Evolutionary conservation across 495 filamentous ascomycete genomes (phyloP).

Genomic region (Letharia lupina): DNA sequence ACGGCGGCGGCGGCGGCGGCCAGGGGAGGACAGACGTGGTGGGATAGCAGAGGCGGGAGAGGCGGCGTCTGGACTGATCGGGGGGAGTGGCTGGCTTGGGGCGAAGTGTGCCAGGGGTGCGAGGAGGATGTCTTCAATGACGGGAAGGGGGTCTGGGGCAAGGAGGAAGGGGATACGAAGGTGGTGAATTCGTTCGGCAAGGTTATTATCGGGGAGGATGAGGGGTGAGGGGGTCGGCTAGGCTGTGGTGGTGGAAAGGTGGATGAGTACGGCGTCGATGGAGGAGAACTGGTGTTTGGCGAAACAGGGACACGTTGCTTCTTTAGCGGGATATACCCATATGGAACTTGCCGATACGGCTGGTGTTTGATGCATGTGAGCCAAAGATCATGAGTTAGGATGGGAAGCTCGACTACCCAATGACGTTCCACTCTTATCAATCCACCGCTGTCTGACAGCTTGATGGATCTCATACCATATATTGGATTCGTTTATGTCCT

Average conservation of each 20-base stretch:
- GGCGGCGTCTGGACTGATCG: slow-evolving; percentile 55
- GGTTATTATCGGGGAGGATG: slow-evolving; percentile 22
- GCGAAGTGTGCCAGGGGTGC: slow-evolving; percentile 45
- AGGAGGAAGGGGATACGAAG: slow-evolving; percentile 20
- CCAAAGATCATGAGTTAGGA: background rate
- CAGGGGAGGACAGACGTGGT: slow-evolving; percentile 43
- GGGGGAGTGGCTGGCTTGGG: slow-evolving; percentile 45
- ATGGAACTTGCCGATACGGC: background rate
- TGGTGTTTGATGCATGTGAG: slow-evolving; percentile 1
- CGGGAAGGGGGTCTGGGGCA: slow-evolving; percentile 22
- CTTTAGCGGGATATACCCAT: slow-evolving; percentile 13
- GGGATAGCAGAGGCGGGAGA: slow-evolving; percentile 46
- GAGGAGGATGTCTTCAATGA: slow-evolving; percentile 42
- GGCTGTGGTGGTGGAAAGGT: background rate
- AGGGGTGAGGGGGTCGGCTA: background rate
- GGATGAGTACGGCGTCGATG: background rate
- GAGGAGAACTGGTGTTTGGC: background rate
- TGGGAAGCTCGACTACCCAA: background rate
- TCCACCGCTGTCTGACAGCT: background rate
- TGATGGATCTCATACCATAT: background rate
- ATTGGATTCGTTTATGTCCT: background rate
- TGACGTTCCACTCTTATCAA: background rate
- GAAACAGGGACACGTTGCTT: background rate
- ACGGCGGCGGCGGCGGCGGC: slow-evolving; percentile 39
- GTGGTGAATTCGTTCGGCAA: slow-evolving; percentile 23